Evolutionary conservation across 1,284 basidiomycete species (phyloP).

Genomic region (Cryptococcus sp.): DNA sequence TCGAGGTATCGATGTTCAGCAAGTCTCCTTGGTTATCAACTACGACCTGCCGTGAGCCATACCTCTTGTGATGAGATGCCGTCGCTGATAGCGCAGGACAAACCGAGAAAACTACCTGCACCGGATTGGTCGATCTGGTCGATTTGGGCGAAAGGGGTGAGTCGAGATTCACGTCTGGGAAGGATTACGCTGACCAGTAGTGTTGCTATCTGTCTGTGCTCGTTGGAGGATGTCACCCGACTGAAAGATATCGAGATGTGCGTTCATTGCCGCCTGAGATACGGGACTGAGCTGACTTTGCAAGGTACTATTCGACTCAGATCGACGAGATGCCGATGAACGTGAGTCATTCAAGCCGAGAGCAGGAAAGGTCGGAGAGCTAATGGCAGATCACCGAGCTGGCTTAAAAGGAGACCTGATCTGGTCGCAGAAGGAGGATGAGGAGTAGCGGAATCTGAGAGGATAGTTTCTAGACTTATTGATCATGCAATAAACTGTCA

Average conservation of each 20-base stretch:
- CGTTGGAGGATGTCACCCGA: conserved; percentile 38
- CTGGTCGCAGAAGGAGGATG: too few species aligned
- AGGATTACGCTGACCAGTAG: conserved; percentile 64
- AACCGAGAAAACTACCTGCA: conserved; percentile 99
- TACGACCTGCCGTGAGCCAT: conserved; percentile 81
- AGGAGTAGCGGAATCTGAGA: too few species aligned
- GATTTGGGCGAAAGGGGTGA: conserved; percentile 91
- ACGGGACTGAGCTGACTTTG: neutral
- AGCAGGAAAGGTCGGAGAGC: too few species aligned
- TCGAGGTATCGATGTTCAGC: conserved; percentile 96
- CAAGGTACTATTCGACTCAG: conserved; percentile 46
- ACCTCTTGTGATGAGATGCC: conserved; percentile 5
- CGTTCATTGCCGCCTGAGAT: conserved; percentile 9
- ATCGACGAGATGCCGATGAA: conserved; percentile 95
- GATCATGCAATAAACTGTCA: neutral
- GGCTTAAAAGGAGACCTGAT: conserved; percentile 5
- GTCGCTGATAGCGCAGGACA: conserved; percentile 46
- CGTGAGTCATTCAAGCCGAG: too few species aligned
- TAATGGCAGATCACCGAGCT: conserved; percentile 11
- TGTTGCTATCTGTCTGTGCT: conserved; percentile 41
- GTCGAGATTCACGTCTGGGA: conserved; percentile 51
- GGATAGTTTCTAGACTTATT: too few species aligned
- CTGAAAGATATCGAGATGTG: conserved; percentile 20
- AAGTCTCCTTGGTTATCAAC: conserved; percentile 97
- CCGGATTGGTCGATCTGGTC: conserved; percentile 87